These are phyloP conservation scores for Tolypocladium ovalisporum DNA, from an alignment of 2,329 filamentous ascomycete species.

Conservation along the genomic window DNA sequence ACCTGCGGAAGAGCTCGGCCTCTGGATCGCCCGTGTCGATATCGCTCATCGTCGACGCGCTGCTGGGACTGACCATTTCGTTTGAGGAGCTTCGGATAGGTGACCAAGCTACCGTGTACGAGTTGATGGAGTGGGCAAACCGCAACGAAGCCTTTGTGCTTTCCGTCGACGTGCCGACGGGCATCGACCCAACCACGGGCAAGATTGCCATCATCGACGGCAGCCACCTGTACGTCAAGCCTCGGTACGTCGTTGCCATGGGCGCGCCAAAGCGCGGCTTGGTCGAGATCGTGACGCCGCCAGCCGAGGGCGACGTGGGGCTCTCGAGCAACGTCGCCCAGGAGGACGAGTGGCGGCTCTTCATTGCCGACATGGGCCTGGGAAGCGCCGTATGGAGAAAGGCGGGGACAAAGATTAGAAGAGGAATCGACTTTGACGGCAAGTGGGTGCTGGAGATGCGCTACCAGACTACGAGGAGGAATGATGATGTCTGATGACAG, in stretches of 20 bases:
- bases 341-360: constrained; percentile 64
- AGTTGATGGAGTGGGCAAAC: constrained; percentile 90
- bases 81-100: constrained; percentile 81
- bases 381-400: constrained; percentile 76
- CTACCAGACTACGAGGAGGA: constrained; percentile 26
- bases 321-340: constrained; percentile 19
- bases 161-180: constrained; percentile 84
- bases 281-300: constrained; percentile 59
- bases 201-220: constrained; percentile 59
- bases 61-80: constrained; percentile 75
- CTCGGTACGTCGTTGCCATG: constrained; percentile 73
- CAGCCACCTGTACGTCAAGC: constrained; percentile 66
- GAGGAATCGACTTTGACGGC: constrained; percentile 79
- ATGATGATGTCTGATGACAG: constrained; percentile 3
- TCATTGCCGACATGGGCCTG: constrained; percentile 79
- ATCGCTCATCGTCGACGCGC: constrained; percentile 77
- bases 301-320: constrained; percentile 25
- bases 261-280: constrained; percentile 81
- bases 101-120: constrained; percentile 74
- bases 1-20: constrained; percentile 36
- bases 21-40: constrained; percentile 41
- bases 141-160: constrained; percentile 73
- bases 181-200: constrained; percentile 71
- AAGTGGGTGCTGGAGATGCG: constrained; percentile 72
- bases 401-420: constrained; percentile 67